phyloP scores from a whole-genome alignment of 257 asterid species.

The Nicotiana tabacum region DNA sequence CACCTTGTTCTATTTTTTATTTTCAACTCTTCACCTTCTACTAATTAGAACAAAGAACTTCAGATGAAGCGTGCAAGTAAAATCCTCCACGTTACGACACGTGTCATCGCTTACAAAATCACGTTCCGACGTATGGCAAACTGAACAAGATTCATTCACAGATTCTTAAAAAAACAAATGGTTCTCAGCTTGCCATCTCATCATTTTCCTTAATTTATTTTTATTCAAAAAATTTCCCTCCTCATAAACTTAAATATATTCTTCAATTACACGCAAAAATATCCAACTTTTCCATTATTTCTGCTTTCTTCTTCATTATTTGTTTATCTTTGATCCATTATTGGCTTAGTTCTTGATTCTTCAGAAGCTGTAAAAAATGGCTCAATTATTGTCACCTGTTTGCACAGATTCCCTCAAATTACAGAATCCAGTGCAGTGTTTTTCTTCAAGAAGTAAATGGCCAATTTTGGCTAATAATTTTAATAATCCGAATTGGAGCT shows the following conservation, averaged over 20 bases:
- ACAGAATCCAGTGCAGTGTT: slow-evolving; percentile 39
- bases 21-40: too few relatives aligned
- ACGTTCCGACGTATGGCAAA: not conserved
- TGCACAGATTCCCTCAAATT: slow-evolving; percentile 66
- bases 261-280: slow-evolving; percentile 9
- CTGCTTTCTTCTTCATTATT: not conserved
- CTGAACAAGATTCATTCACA: slow-evolving; percentile 26
- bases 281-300: slow-evolving; percentile 6
- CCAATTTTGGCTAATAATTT: slow-evolving; percentile 25
- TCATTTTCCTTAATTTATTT: slow-evolving; percentile 18
- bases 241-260: slow-evolving; percentile 32
- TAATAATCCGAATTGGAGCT: slow-evolving; percentile 34
- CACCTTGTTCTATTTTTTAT: too few relatives aligned
- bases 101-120: slow-evolving; percentile 24
- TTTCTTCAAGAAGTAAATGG: slow-evolving; percentile 38
- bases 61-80: slow-evolving; percentile 2
- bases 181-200: slow-evolving; percentile 57
- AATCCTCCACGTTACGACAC: slow-evolving; percentile 5
- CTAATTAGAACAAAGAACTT: not conserved
- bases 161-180: slow-evolving; percentile 52
- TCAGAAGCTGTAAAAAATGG: slow-evolving; percentile 28
- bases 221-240: slow-evolving; percentile 29
- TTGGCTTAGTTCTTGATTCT: slow-evolving; percentile 4
- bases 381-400: slow-evolving; percentile 63
- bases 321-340: not conserved